Evolutionary conservation across 495 filamentous ascomycete genomes (phyloP), one percentile per base, ranked within the genome.

Genomic region (Xylaria scruposa): DNA sequence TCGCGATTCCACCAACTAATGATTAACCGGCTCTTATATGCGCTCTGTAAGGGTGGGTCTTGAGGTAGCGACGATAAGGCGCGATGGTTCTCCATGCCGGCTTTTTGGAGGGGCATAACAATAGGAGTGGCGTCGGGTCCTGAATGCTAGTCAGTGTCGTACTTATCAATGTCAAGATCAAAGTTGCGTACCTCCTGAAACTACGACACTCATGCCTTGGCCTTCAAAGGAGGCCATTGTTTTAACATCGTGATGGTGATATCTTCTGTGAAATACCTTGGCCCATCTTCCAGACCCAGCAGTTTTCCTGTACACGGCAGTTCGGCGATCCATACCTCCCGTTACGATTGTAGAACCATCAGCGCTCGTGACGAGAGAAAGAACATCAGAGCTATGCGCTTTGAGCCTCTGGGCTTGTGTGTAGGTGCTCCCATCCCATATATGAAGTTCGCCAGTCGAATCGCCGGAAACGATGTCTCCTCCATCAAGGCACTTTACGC

Each of bases 1-100:
- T 97, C 93, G 72, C 91, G 87, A 66, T 95, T 92, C 96, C 96
- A 99, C 91, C 94, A 98, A 76, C 93, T 94, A 82, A 95, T 88
- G 13, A 99, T 82, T 21, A 97, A 79, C 46, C 95, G 87, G 40
- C 88, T 88, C 24, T 86, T 88, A 3, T 90, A 86, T 15, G 94
- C 89, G 64, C 92, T 93, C 36, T 88, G 83, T 9, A 97, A 75
- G 4, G 89, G 88, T 1, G 91, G 87, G 21, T 86, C 85, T 80
- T 97, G 96, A 0, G 96, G 95, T 24, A 98, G 84, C 74, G 88
- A 88, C 7, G 95, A 89, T 12, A 99, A 85, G 1, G 89, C 87
- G 44, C 94, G 85, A 78, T 97, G 92, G 74, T 93, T 84, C 78
- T 98, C 95, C 73, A 90, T 91, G 66, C 92, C 91, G 59, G 93